Evolutionary conservation across 345 rosid genomes (phyloP).

Genomic region (Gossypioides kirkii): DNA sequence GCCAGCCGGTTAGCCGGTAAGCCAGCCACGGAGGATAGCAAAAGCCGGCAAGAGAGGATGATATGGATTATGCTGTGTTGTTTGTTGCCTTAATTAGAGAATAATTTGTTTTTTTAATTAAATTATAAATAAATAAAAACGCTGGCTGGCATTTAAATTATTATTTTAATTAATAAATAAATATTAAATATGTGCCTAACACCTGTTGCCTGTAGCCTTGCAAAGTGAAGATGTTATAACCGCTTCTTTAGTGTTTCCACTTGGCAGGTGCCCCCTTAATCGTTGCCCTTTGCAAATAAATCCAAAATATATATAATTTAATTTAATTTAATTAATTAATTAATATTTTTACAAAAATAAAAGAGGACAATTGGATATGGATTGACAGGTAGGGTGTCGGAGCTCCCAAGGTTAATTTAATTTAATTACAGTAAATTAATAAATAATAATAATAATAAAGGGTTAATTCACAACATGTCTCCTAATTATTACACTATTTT

Average conservation of each 20-base stretch:
- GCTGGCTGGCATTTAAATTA: slow-evolving; percentile 3
- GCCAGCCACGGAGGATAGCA: not conserved
- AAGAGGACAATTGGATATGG: not conserved
- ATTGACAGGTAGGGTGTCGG: not conserved
- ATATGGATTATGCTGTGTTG: not conserved
- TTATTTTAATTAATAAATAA: not conserved
- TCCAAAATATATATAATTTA: too few species aligned
- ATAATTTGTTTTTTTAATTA: not conserved
- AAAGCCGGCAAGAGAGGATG: not conserved
- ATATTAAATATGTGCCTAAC: slow-evolving; percentile 16
- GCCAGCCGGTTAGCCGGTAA: not conserved
- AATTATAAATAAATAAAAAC: not conserved
- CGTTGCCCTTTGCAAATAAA: not conserved
- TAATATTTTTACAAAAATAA: too few species aligned
- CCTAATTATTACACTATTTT: too few species aligned
- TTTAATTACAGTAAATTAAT: not conserved
- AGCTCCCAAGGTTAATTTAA: not conserved
- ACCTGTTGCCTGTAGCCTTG: slow-evolving; percentile 27
- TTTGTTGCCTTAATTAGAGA: not conserved
- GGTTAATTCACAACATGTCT: too few species aligned
- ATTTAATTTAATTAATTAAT: too few species aligned
- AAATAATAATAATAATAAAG: not conserved
- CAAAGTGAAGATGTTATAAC: slow-evolving; percentile 34
- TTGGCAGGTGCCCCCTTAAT: not conserved
- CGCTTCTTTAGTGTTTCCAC: slow-evolving; percentile 13